Evolutionary conservation across 805 yeast genomes (phyloP).

Genomic region (Saccharomycopsis microspora): DNA sequence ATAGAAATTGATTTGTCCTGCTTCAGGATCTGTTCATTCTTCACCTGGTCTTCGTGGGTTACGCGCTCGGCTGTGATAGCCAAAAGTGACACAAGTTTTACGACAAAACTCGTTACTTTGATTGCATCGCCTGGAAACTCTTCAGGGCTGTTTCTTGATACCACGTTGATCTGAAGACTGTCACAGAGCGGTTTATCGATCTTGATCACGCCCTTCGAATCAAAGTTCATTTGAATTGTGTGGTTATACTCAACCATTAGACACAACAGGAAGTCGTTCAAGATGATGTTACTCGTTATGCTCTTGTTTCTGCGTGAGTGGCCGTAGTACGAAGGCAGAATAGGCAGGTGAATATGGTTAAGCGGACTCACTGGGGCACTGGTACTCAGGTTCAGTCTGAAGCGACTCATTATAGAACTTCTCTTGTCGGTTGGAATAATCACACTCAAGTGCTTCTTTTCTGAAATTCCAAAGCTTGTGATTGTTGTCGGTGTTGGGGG

Average conservation of each 20-base stretch:
- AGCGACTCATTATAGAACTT: too few species aligned
- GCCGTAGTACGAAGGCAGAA: neutral
- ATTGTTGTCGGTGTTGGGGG: too few species aligned
- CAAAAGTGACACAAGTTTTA: neutral
- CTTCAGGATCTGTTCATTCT: neutral
- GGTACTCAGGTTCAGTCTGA: too few species aligned
- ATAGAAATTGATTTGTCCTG: slow-evolving; percentile 1
- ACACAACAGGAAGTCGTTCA: neutral
- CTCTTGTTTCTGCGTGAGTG: neutral
- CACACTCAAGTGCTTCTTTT: too few species aligned
- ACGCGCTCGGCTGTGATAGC: neutral
- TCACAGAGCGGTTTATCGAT: neutral
- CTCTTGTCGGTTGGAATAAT: too few species aligned
- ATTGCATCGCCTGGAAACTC: neutral
- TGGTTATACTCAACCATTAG: neutral
- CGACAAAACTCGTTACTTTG: neutral
- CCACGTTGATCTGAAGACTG: neutral
- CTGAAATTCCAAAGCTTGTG: too few species aligned
- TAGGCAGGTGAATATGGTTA: neutral
- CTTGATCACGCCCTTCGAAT: slow-evolving; percentile 4
- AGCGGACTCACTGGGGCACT: too few species aligned
- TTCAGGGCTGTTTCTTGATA: neutral
- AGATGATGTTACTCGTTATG: neutral
- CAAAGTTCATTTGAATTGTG: slow-evolving; percentile 8
- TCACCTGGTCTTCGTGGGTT: neutral